Conservation (phyloP, 2,329 filamentous ascomycete species). For the Ilyonectria destructans region DNA sequence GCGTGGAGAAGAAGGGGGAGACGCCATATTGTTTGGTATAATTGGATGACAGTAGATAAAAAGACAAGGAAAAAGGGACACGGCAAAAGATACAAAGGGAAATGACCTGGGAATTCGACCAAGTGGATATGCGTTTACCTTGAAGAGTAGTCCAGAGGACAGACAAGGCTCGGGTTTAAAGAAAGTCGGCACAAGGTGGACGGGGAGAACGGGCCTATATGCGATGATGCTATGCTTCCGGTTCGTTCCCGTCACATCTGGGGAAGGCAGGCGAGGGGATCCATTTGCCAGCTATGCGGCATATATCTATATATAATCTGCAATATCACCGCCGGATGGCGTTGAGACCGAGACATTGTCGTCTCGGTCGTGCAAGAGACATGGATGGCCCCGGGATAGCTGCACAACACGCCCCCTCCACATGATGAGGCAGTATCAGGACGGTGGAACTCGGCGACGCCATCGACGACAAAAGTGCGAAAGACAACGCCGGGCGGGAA, state of each 20-base stretch:
- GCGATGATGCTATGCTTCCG: constrained; percentile 22
- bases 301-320: constrained; percentile 26
- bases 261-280: constrained; percentile 21
- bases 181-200: constrained; percentile 8
- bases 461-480: not conserved
- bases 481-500: constrained; percentile 28
- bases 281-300: constrained; percentile 30
- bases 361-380: constrained; percentile 21
- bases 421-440: constrained; percentile 28
- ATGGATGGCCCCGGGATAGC: constrained; percentile 22
- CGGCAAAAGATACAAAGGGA: not conserved
- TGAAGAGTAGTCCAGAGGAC: not conserved
- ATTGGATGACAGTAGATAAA: not conserved
- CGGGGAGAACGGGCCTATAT: constrained; percentile 24
- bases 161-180: constrained; percentile 9
- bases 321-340: constrained; percentile 5
- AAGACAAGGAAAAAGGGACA: not conserved
- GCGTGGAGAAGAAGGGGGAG: constrained; percentile 38
- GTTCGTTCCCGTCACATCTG: constrained; percentile 32
- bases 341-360: constrained; percentile 28
- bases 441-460: constrained; percentile 22
- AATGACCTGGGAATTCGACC: constrained; percentile 1
- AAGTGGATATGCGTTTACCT: not conserved
- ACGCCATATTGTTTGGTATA: constrained; percentile 27
- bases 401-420: constrained; percentile 10